These are phyloP conservation scores for Coccomyxa sp. DNA, from an alignment of 139 green algal genomes.

Conservation along the genomic window DNA sequence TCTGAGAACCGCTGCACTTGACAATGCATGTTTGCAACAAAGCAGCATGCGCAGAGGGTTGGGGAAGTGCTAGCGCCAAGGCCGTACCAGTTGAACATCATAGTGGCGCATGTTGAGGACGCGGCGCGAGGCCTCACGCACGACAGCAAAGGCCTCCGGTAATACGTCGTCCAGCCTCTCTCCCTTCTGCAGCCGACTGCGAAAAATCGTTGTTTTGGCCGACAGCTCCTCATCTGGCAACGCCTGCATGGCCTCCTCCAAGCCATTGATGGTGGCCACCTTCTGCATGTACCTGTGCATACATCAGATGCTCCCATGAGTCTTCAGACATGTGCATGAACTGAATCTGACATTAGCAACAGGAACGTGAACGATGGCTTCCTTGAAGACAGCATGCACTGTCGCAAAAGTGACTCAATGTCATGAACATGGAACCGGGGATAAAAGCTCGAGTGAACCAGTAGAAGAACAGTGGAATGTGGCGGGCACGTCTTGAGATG, in stretches of 20 bases:
- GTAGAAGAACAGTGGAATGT: too few relatives aligned
- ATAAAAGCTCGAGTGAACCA: too few relatives aligned
- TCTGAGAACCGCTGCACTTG: background rate
- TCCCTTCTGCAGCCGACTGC: constrained; percentile 22
- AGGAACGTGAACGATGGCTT: background rate
- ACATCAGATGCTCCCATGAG: background rate
- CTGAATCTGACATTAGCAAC: background rate
- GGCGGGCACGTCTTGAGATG: too few relatives aligned
- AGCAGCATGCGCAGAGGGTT: too few relatives aligned
- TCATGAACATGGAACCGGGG: background rate
- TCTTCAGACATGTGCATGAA: background rate
- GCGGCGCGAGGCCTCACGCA: constrained; percentile 77
- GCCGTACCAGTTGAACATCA: constrained; percentile 80
- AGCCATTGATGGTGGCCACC: constrained; percentile 76
- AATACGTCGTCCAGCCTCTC: constrained; percentile 60
- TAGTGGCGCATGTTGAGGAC: constrained; percentile 90
- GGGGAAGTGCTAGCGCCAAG: background rate
- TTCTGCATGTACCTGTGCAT: constrained; percentile 26
- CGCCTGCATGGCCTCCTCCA: constrained; percentile 57
- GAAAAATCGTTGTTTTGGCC: constrained; percentile 47
- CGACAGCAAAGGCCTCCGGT: constrained; percentile 86
- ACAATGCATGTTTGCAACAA: background rate
- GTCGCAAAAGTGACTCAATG: background rate
- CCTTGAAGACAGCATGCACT: background rate
- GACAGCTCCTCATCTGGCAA: constrained; percentile 74